Conservation (phyloP, 2,329 filamentous ascomycete genomes). For the Berkeleyomyces basicola region DNA sequence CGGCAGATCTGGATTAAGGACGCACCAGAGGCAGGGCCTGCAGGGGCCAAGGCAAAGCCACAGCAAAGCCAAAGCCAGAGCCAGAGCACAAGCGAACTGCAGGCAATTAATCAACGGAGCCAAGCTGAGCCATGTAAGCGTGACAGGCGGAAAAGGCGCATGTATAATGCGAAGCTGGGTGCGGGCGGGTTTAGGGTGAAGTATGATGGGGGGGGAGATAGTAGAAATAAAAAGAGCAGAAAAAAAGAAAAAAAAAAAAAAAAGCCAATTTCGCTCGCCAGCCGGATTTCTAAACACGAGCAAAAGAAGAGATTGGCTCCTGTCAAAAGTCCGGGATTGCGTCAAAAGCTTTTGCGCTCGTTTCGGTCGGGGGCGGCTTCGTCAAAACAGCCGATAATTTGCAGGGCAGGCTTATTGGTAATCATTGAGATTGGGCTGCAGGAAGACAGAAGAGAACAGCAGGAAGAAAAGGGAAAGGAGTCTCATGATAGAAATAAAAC, state of each 20-base stretch:
- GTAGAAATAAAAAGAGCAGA: not conserved
- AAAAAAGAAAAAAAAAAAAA: not conserved
- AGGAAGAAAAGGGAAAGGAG: not conserved
- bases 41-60: not conserved
- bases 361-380: not conserved
- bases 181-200: too few relatives aligned
- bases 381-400: slow-evolving; percentile 11
- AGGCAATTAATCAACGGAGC: not conserved
- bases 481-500: not conserved
- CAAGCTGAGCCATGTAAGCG: not conserved
- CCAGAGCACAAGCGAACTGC: not conserved
- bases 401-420: slow-evolving; percentile 1
- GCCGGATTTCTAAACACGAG: not conserved
- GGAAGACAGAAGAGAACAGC: not conserved
- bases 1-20: not conserved
- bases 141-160: too few relatives aligned
- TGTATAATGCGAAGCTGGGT: too few relatives aligned
- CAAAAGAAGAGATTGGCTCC: not conserved
- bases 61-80: not conserved
- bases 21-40: not conserved
- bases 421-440: slow-evolving; percentile 4
- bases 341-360: not conserved
- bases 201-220: too few relatives aligned
- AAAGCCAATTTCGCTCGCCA: not conserved
- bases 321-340: not conserved